These are phyloP conservation scores for Aspergillus neotritici DNA, from an alignment of 2,329 filamentous ascomycete genomes.

Conservation along the genomic window DNA sequence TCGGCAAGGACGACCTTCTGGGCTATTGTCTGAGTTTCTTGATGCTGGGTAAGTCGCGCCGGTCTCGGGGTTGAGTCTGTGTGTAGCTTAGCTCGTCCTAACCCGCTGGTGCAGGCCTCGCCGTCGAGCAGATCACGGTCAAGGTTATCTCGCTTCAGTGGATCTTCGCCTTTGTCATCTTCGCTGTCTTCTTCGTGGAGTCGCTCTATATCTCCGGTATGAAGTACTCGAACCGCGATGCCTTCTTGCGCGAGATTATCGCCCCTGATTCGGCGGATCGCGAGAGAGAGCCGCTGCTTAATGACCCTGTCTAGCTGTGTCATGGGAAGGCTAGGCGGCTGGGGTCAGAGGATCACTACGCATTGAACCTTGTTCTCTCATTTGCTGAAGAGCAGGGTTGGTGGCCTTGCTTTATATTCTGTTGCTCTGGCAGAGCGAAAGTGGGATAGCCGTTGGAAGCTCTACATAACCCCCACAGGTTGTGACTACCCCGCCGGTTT, in stretches of 20 bases:
- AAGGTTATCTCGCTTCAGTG: slow-evolving; percentile 77
- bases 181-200: slow-evolving; percentile 65
- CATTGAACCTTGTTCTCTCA: neutral
- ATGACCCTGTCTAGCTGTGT: slow-evolving; percentile 23
- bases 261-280: slow-evolving; percentile 42
- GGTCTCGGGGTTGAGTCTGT: neutral
- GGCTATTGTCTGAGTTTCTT: slow-evolving; percentile 73
- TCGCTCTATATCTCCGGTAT: slow-evolving; percentile 47
- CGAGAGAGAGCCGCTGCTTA: slow-evolving; percentile 51
- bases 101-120: slow-evolving; percentile 49
- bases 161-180: slow-evolving; percentile 86
- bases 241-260: slow-evolving; percentile 29
- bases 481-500: no score
- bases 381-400: no score
- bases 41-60: slow-evolving; percentile 53
- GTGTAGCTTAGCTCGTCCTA: slow-evolving; percentile 1
- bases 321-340: slow-evolving; percentile 1
- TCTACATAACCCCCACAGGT: no score
- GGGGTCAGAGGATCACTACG: neutral
- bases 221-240: slow-evolving; percentile 32
- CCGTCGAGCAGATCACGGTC: slow-evolving; percentile 68
- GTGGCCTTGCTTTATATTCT: no score
- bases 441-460: no score
- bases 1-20: slow-evolving; percentile 70
- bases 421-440: no score